These are phyloP conservation scores for Debaryomycetaceae sp. DNA, from an alignment of 1,139 yeast species.

Conservation along the genomic window DNA sequence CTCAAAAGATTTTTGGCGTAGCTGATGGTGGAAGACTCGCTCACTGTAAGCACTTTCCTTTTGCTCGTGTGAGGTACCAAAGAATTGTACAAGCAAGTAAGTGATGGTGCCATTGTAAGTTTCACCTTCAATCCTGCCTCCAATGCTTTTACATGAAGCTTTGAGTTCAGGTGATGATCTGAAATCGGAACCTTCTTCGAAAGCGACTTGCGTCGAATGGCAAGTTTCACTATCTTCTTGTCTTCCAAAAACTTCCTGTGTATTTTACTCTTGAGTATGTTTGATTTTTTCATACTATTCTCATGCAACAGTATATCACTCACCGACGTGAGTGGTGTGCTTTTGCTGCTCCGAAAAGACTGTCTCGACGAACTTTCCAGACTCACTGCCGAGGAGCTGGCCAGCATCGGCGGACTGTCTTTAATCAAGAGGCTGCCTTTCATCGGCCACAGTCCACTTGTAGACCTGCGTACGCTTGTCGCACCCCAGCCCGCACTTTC, in stretches of 20 bases:
- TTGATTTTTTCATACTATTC: neutral
- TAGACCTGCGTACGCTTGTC: too few relatives aligned
- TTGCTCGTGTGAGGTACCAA: constrained; percentile 33
- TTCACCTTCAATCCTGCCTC: constrained; percentile 53
- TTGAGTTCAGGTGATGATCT: constrained; percentile 13
- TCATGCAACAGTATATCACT: neutral
- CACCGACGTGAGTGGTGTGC: neutral
- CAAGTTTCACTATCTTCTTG: constrained; percentile 34
- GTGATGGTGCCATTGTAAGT: constrained; percentile 42
- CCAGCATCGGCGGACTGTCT: neutral
- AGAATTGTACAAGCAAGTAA: constrained; percentile 41
- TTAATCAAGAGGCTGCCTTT: too few relatives aligned
- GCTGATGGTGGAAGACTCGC: neutral
- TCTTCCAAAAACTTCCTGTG: constrained; percentile 18
- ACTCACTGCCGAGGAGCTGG: neutral
- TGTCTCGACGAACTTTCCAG: neutral
- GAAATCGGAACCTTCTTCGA: constrained; percentile 13
- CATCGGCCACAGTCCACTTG: too few relatives aligned
- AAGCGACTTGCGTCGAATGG: constrained; percentile 35
- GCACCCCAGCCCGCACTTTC: too few relatives aligned
- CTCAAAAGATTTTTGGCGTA: constrained; percentile 7
- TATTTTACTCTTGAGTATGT: constrained; percentile 22
- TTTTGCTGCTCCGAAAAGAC: neutral
- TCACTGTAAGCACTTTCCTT: constrained; percentile 10
- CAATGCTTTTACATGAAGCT: constrained; percentile 49